Percentiles rank a stretch among this genome's conserved stretches.
phyloP scores from a whole-genome alignment of 208 protist genomes.

The Acanthamoeba healyi region DNA sequence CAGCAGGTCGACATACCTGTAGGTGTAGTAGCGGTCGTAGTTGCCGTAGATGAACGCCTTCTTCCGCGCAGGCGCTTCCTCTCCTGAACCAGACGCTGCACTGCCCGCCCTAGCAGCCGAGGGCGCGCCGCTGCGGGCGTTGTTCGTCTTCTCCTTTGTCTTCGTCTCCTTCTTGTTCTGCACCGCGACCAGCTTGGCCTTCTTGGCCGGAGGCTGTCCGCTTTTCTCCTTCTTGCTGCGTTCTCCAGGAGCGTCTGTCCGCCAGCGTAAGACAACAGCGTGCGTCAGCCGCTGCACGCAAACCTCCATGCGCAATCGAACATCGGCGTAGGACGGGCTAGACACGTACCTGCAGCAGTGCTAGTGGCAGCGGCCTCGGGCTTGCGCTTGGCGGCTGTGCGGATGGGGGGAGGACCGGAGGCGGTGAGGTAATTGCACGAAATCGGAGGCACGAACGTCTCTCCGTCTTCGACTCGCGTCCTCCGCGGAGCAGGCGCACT shows the following conservation, averaged over 20 bases:
- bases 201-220: neutral
- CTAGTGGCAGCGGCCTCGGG: neutral
- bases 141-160: neutral
- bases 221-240: neutral
- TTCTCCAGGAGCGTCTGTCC: no score
- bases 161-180: neutral
- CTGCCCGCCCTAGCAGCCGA: no score
- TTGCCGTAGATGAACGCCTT: constrained; percentile 49
- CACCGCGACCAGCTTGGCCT: neutral
- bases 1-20: neutral
- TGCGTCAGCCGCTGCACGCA: no score
- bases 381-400: neutral
- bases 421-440: neutral
- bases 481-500: neutral
- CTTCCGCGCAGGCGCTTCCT: neutral
- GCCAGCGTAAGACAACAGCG: no score
- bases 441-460: neutral
- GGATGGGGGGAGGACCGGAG: neutral
- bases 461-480: neutral
- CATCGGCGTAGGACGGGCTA: neutral
- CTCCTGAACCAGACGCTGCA: neutral
- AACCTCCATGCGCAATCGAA: no score
- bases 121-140: no score
- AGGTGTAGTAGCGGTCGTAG: constrained; percentile 59
- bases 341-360: neutral